Base-by-base conservation (phyloP, 768 basidiomycete genomes). In the Cytidiella melzeri region DNA sequence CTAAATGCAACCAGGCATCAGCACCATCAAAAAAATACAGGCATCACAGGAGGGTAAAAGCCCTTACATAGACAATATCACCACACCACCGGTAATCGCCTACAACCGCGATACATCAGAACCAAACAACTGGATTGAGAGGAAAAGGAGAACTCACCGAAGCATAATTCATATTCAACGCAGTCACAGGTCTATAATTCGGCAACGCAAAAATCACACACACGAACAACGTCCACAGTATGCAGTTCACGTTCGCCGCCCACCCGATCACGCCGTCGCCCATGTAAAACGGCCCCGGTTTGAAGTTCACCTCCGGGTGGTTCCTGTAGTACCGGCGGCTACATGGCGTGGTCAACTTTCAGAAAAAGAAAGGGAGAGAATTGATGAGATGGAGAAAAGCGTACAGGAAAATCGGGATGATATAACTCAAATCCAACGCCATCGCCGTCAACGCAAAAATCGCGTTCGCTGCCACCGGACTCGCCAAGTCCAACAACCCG, bases 201-300 rank as follows among this genome's bases (percentile, higher is more conserved):
- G 89, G 89, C 56, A 91, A 67, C 37, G 82, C 79, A 66, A 88
- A 86, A 56, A 90, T 80, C 38, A 88, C 72, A 50, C 69, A 73
- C 28, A 88, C 74, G 63, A 87, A 86, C 11, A 77, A 57, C 27
- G 83, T 83, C 84, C 84, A 87, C 11, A 60, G 43, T 43, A 87
- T 83, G 64, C 85, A 87, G n/a, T 69, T 70, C 24, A 72, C 53
- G 57, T 91, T 89, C 49, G 75, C 75, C 3, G 71, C 60, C 70
- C 74, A 74, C 0, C 87, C 87, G 13, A 87, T 62, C 37, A 72
- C 52, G 0, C 87, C 87, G 47, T 77, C 67, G 25, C 88, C 84
- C 80, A 92, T 81, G 68, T 84, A 91, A 69, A 92, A 91, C 5
- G 90, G 89, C 10, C 90, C 90, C 3, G 90, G 90, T 52, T 77